Base-by-base conservation (phyloP, 2,329 filamentous ascomycete species). In the Aspergillus viridinutans region DNA sequence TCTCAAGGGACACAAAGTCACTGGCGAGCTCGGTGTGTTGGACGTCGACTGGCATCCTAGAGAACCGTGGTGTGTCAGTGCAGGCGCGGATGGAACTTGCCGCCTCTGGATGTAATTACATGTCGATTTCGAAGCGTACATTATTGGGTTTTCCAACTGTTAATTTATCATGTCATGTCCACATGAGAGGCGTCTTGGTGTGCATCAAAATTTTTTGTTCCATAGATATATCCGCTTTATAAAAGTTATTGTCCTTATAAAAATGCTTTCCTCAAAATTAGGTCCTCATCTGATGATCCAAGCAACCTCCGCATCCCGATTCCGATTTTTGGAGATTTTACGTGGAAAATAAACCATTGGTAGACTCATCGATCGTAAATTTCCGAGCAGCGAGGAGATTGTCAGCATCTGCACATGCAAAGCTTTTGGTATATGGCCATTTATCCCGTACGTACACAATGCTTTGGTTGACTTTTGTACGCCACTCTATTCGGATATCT, bases 11-110 rank as follows among this genome's bases (percentile, higher is more conserved):
- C 94, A 99, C 77, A 90, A 88, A 75, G 86, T 97, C 2, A 88
- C 89, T 69, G 89, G 85, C 69, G 88, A 92, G 64, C 77, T 99
- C 57, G 94, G 94, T 63, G 92, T 97, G 17, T 82, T 97, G 80
- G 93, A 96, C 72, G 79, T 99, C 28, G 90, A 96, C 69, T 99
- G 95, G 95, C 94, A 99, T 79, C 91, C 92, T 5, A 85, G 84
- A 61, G 90, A 97, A 75, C 91, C 93, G 2, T 97, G 94, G 94
- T 89, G 90, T 75, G 87, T 96, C 53, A 95, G 90, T 79, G 93
- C 92, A 49, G 94, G 94, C 65, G 92, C 93, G 1, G 94, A 99
- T 79, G 93, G 93, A 45, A 96, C 90, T 14, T 90, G 91, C 76
- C 86, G 93, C 68, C 76, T 99, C 72, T 99, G 93, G 93, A 90